A percentile compares a stretch with the other conserved stretches of the same genome.
Evolutionary conservation across 257 asterid genomes (phyloP).

Genomic region (Schizonepeta tenuifolia): DNA sequence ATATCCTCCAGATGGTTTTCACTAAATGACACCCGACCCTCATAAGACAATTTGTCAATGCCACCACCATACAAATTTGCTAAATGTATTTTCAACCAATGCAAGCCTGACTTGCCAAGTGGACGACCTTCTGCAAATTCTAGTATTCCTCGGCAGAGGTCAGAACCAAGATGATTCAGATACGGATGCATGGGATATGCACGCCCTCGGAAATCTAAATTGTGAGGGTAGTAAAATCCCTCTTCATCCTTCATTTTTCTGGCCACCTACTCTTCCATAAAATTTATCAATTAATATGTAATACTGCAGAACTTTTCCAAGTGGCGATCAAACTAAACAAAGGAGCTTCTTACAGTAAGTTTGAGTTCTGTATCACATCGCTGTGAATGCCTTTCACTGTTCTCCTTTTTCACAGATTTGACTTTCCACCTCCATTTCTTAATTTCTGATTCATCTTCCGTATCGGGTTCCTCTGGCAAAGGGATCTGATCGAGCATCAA

Average conservation of each 20-base stretch:
- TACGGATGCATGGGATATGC: slow-evolving; percentile 99
- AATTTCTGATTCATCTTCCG: slow-evolving; percentile 71
- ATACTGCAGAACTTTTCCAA: slow-evolving; percentile 17
- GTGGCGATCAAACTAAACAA: slow-evolving; percentile 17
- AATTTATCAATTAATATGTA: slow-evolving; percentile 22
- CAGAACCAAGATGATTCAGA: slow-evolving; percentile 96
- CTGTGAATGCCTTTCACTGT: slow-evolving; percentile 89
- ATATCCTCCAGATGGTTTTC: slow-evolving; percentile 84
- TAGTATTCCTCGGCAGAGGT: slow-evolving; percentile 88
- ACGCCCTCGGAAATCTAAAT: slow-evolving; percentile 97
- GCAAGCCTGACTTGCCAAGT: slow-evolving; percentile 88
- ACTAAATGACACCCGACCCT: slow-evolving; percentile 76
- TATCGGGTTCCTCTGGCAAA: slow-evolving; percentile 81
- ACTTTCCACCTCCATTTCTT: slow-evolving; percentile 94
- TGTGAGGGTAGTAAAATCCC: slow-evolving; percentile 97
- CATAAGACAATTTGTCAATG: slow-evolving; percentile 82
- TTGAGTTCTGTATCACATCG: slow-evolving; percentile 95
- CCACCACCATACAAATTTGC: slow-evolving; percentile 95
- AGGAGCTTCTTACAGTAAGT: slow-evolving; percentile 77
- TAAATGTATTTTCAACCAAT: slow-evolving; percentile 85
- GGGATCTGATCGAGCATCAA: slow-evolving; percentile 59
- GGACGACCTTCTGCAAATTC: slow-evolving; percentile 98
- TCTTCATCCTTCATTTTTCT: slow-evolving; percentile 98
- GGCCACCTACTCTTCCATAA: slow-evolving; percentile 73
- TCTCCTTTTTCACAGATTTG: slow-evolving; percentile 64